Percentiles rank a stretch among this genome's conserved stretches.
Evolutionary conservation across 106 monocot genomes (phyloP).

Genomic region (Acorus calamus): DNA sequence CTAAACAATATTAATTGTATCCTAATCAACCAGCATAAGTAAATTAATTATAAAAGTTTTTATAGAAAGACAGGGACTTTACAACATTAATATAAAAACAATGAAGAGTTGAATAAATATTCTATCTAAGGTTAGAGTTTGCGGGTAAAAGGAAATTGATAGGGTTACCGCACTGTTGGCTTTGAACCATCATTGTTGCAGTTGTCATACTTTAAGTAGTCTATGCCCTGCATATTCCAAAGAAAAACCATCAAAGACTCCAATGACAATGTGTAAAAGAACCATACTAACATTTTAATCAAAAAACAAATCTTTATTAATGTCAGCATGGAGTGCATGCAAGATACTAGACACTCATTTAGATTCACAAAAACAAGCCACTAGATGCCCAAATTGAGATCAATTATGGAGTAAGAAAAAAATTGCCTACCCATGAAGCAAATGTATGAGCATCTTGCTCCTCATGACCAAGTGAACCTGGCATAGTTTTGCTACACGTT

Average conservation of each 20-base stretch:
- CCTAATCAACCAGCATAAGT: neutral
- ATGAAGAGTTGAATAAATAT: no score
- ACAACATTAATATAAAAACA: no score
- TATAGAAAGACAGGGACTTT: no score
- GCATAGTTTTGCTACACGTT: conserved; percentile 67
- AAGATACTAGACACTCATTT: no score
- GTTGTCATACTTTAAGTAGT: conserved; percentile 88
- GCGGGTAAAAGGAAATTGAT: neutral
- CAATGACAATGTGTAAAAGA: neutral
- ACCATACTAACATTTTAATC: no score
- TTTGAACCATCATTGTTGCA: conserved; percentile 46
- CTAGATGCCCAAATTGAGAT: no score
- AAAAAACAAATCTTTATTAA: no score
- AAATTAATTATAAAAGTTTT: no score
- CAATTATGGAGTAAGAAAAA: neutral
- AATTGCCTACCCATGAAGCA: conserved; percentile 51
- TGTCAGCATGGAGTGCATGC: no score
- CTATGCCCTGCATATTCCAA: conserved; percentile 40
- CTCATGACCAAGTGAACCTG: conserved; percentile 76
- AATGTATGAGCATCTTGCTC: conserved; percentile 64
- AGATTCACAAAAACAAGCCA: no score
- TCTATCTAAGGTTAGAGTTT: neutral
- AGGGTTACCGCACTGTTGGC: conserved; percentile 45
- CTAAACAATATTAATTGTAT: no score
- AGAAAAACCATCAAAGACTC: neutral